Base-by-base conservation (phyloP, 2,329 filamentous ascomycete species). In the Dothistroma septosporum region DNA sequence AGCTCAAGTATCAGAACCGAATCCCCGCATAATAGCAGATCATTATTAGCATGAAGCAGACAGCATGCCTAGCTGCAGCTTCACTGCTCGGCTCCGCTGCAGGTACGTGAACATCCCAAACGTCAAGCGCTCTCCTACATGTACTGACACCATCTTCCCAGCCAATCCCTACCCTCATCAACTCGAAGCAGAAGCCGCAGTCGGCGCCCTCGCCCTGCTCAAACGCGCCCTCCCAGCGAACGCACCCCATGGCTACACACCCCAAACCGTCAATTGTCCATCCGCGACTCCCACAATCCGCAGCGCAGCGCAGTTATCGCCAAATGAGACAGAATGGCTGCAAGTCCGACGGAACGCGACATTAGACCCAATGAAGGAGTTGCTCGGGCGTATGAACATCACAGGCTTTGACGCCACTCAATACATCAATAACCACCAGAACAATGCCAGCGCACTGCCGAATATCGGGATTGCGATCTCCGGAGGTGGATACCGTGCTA, bases 401-500 rank as follows among this genome's bases (percentile, higher is more conserved):
- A 77, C 83, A n/a, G 85, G 83, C 61, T 93, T 97, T 63, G 87
- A 96, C 75, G 87, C 86, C n/a, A 80, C 79, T 0, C 73, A 77
- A 1, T 97, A 94, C 73, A 85, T 97, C 68, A 81, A 87, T 57
- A 77, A 76, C 1, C 74, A 85, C 61, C 76, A 76, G 31, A 76
- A 78, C 62, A 87, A 89, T 73, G 78, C 77, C 0, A 80, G 81
- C 16, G 78, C 80, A 1, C 69, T 88, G 28, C 87, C 87, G 0
- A 89, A 87, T 66, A 86, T 96, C 63, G 91, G 82, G 16, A 84
- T 96, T 64, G 90, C 91, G 11, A 79, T 89, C 49, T 94, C 90
- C 0, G 91, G 91, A 12, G 92, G 92, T 72, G 92, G 92, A 37
- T 96, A 94, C 73, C 83, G 92, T 59, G 91, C 92, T n/a, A 80